phyloP scores from a whole-genome alignment of 2,329 filamentous ascomycete species.

The Epichloe scottii region DNA sequence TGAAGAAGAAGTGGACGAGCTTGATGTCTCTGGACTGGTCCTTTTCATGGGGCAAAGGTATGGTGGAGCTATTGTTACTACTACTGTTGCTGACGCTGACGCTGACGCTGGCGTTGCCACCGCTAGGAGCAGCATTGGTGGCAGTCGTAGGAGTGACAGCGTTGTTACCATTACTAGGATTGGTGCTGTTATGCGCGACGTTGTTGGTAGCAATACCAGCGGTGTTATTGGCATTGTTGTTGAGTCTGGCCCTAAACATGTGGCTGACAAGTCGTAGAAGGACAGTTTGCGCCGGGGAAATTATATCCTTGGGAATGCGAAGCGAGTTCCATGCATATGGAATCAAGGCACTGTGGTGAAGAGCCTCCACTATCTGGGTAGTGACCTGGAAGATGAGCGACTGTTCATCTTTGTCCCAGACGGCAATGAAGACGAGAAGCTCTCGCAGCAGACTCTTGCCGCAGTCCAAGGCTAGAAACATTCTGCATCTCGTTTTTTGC shows the following conservation, averaged over 20 bases:
- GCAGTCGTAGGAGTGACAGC: background rate
- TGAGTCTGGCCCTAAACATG: constrained; percentile 56
- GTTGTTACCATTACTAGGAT: constrained; percentile 7
- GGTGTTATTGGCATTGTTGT: constrained; percentile 20
- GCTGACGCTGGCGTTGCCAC: constrained; percentile 13
- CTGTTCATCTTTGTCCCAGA: constrained; percentile 90
- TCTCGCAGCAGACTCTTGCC: constrained; percentile 82
- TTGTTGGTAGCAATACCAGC: background rate
- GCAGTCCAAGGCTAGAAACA: constrained; percentile 79
- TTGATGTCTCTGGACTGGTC: constrained; percentile 45
- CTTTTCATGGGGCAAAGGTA: constrained; percentile 26
- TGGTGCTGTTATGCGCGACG: constrained; percentile 25
- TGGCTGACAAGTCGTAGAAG: constrained; percentile 83
- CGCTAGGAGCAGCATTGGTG: background rate
- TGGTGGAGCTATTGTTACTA: constrained; percentile 13
- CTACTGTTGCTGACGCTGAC: constrained; percentile 9
- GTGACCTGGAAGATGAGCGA: constrained; percentile 95
- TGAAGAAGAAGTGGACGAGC: constrained; percentile 79
- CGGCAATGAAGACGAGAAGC: constrained; percentile 88
- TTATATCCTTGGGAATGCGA: constrained; percentile 87
- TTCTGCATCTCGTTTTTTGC: constrained; percentile 80
- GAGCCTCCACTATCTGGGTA: constrained; percentile 86
- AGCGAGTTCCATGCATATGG: constrained; percentile 89
- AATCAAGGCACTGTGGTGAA: constrained; percentile 78
- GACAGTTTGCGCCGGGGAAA: constrained; percentile 87